Base-by-base conservation (phyloP, 768 basidiomycete genomes). In the Suillus occidentalis region DNA sequence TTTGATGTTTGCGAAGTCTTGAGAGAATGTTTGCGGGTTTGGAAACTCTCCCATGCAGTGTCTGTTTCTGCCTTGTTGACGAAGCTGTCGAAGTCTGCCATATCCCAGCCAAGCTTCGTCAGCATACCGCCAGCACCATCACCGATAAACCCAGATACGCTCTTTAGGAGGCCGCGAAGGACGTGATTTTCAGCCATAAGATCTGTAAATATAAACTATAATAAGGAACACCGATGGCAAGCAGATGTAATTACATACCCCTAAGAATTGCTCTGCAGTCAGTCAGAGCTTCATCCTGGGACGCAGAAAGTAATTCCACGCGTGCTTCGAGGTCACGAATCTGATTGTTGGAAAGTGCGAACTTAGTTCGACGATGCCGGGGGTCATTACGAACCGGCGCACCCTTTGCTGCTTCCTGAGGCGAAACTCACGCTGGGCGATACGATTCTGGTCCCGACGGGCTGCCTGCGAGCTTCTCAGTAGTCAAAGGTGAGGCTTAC, bases 311-410 rank as follows among this genome's bases (percentile, higher is more conserved):
- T 9, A 97, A 89, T 77, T 96, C 95, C n/a, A 97, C 94, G 53
- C 92, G 87, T 22, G 95, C 95, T 79, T 97, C 95, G 43, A 97
- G 87, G 78, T 97, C 95, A 25, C 95, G 92, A 76, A 97, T 95
- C 93, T 97, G 70, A 58, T 47, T 36, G 55, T 62, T 42, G 18
- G 22, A 61, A 43, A 55, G 53, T 67, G 63, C 60, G 22, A 52
- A 34, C 49, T 66, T 62, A 64, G 62, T 59, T 56, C 43, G 47
- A 39, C 10, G 12, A 42, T 42, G 43, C 39, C 22, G 22, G 7
- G 10, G 61, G 42, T 37, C 62, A 58, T 22, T 52, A 52, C 49
- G 37, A 53, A 55, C 37, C 60, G 10, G 77, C 81, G 65, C 64
- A 89, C 90, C 75, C 90, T 83, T 68, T 96, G 95, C 72, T 97